Evolutionary conservation across 768 basidiomycete species (phyloP).

Genomic region (Amanita rubescens): DNA sequence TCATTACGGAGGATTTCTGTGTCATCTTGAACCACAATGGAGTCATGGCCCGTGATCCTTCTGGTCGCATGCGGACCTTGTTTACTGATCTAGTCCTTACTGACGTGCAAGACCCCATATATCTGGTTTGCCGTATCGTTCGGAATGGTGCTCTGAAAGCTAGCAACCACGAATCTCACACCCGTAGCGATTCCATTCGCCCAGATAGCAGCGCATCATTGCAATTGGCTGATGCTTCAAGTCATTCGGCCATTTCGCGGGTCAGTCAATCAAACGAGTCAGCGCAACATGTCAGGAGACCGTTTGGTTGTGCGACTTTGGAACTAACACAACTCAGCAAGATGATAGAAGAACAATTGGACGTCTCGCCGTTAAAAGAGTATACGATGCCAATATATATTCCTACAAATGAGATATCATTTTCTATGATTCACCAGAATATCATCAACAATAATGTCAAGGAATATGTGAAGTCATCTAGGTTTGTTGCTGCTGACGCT

Average conservation of each 20-base stretch:
- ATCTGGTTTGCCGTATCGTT: constrained; percentile 86
- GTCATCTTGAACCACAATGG: constrained; percentile 89
- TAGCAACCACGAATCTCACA: constrained; percentile 41
- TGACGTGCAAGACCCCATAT: constrained; percentile 81
- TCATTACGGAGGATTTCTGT: constrained; percentile 92
- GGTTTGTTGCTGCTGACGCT: constrained; percentile 37
- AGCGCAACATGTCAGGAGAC: constrained; percentile 62
- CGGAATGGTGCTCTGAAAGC: constrained; percentile 83
- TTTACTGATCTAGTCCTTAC: constrained; percentile 85
- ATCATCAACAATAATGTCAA: constrained; percentile 74
- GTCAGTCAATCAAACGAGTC: constrained; percentile 24
- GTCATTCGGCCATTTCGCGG: constrained; percentile 8
- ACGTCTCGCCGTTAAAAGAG: constrained; percentile 62
- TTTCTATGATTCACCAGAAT: constrained; percentile 93
- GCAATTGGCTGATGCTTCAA: constrained; percentile 15
- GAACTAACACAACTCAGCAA: constrained; percentile 72
- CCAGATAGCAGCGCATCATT: constrained; percentile 20
- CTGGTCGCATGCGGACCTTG: constrained; percentile 70
- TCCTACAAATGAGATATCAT: constrained; percentile 74
- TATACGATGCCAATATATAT: constrained; percentile 84
- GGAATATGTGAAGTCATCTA: constrained; percentile 77
- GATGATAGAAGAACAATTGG: constrained; percentile 56
- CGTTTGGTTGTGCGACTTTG: constrained; percentile 93
- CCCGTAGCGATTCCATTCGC: constrained; percentile 41
- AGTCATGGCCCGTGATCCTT: constrained; percentile 72